phyloP scores from a whole-genome alignment of 2,329 filamentous ascomycete species.

The Botrytis elliptica region DNA sequence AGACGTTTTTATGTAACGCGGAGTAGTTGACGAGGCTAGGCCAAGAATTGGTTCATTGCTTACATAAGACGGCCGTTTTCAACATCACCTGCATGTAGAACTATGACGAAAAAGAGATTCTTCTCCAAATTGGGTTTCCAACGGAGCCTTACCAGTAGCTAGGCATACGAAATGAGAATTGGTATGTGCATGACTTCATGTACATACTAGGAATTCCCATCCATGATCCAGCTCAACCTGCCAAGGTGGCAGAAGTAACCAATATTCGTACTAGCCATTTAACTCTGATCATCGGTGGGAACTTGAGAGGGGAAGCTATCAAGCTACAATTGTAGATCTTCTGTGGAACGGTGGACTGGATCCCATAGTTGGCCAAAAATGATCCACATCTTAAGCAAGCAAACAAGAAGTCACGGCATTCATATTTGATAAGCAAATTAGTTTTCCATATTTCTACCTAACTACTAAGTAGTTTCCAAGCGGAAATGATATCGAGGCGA shows the following conservation, averaged over 20 bases:
- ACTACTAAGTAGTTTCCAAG: background rate
- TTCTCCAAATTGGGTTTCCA: background rate
- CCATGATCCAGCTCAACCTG: background rate
- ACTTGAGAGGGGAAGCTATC: background rate
- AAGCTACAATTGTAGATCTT: background rate
- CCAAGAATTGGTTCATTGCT: background rate
- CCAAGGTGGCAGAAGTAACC: background rate
- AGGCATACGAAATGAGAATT: background rate
- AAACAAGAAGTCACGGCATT: background rate
- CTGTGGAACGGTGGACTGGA: background rate
- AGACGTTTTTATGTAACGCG: background rate
- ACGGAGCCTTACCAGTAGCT: background rate
- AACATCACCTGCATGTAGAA: background rate
- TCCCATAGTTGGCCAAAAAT: too few relatives aligned
- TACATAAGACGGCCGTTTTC: background rate
- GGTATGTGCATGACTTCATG: background rate
- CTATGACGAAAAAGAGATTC: background rate
- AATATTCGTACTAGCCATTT: background rate
- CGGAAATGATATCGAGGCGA: background rate
- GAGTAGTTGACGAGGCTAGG: background rate
- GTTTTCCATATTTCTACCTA: background rate
- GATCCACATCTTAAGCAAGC: background rate
- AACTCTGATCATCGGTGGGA: too few relatives aligned
- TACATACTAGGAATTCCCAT: background rate
- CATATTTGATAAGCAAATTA: background rate